These are phyloP conservation scores for Neofusicoccum sp. DNA, from an alignment of 2,329 filamentous ascomycete species.

Conservation along the genomic window DNA sequence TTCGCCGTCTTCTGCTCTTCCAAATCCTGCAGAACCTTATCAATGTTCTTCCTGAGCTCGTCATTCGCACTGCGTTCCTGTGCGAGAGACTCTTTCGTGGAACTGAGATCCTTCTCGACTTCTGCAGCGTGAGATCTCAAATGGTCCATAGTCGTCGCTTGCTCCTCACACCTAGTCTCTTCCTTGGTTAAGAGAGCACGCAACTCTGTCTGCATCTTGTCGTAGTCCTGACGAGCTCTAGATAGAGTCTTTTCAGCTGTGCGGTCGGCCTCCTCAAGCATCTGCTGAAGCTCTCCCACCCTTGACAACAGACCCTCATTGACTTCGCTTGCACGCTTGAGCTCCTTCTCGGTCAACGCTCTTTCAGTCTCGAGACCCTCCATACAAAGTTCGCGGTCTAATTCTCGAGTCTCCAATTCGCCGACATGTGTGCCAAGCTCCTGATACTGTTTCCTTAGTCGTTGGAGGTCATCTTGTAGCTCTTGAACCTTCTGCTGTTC, in stretches of 20 bases:
- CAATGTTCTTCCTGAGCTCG: conserved; percentile 34
- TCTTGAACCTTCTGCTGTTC: conserved; percentile 43
- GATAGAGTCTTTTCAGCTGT: conserved; percentile 35
- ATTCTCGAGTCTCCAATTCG: conserved; percentile 41
- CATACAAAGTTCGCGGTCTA: conserved; percentile 40
- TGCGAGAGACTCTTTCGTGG: not conserved
- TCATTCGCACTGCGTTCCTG: conserved; percentile 28
- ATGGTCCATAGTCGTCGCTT: not conserved
- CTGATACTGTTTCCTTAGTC: conserved; percentile 39
- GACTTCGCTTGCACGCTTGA: conserved; percentile 42
- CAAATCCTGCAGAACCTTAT: conserved; percentile 30
- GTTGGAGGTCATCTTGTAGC: conserved; percentile 36
- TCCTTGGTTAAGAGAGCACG: conserved; percentile 42
- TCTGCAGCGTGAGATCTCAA: conserved; percentile 17
- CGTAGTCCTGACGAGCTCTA: conserved; percentile 28
- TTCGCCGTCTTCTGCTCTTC: conserved; percentile 27
- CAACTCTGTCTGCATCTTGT: conserved; percentile 42
- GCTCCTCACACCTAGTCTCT: conserved; percentile 44
- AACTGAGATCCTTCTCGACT: not conserved
- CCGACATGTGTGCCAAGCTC: conserved; percentile 34
- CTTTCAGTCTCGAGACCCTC: conserved; percentile 46
- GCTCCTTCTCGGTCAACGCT: conserved; percentile 38
- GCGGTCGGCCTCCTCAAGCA: conserved; percentile 42
- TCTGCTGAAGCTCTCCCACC: conserved; percentile 35
- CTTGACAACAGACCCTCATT: conserved; percentile 39